These are phyloP conservation scores for Diplodia mutila DNA, from an alignment of 2,329 filamentous ascomycete species.

Conservation along the genomic window DNA sequence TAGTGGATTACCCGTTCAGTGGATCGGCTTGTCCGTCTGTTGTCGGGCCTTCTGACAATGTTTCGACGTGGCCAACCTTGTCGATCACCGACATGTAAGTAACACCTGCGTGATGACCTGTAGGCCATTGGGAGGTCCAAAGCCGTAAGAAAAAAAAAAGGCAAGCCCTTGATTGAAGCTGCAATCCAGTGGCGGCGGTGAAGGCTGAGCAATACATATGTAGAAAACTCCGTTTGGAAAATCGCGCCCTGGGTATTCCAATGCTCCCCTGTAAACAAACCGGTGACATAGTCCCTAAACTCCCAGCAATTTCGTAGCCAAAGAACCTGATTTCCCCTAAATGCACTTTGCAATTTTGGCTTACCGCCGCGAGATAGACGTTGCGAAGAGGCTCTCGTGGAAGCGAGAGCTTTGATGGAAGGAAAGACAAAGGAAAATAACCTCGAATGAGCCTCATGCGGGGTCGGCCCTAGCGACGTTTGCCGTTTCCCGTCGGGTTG, in stretches of 20 bases:
- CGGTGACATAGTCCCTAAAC: background rate
- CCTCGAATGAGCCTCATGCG: background rate
- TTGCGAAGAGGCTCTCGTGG: background rate
- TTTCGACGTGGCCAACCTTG: background rate
- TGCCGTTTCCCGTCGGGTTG: constrained; percentile 32
- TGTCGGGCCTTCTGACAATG: constrained; percentile 9
- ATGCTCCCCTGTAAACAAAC: background rate
- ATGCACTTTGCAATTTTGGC: background rate
- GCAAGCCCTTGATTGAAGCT: background rate
- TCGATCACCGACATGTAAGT: background rate
- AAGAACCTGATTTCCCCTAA: background rate
- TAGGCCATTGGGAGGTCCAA: background rate
- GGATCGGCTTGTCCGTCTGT: background rate
- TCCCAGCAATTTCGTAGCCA: background rate
- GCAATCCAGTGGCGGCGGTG: background rate
- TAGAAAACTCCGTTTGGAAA: background rate
- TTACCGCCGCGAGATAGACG: background rate
- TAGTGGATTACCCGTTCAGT: background rate
- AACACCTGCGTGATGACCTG: background rate
- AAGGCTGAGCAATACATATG: background rate
- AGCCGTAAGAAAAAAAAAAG: background rate
- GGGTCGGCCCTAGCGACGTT: background rate
- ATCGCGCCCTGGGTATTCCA: constrained; percentile 15
- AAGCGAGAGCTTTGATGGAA: too few relatives aligned
- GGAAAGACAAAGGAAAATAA: background rate